Percentiles rank a stretch among this genome's conserved stretches.
Evolutionary conservation across 441 rosid genomes (phyloP).

Genomic region (Aquilaria agallochum): DNA sequence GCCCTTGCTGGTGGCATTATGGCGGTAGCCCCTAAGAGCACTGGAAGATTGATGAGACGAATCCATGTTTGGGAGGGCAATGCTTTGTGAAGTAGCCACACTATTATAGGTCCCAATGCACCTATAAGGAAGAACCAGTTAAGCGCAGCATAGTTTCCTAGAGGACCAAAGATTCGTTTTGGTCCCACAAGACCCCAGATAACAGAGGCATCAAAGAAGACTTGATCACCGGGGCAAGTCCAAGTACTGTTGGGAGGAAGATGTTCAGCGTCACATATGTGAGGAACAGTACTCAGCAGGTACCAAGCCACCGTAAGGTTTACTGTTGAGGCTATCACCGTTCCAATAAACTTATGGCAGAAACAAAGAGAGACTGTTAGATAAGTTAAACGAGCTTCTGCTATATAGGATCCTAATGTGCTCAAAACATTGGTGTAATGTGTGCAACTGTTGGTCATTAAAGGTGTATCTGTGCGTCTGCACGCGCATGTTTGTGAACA

Average conservation of each 20-base stretch:
- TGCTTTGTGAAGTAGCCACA: constrained; percentile 59
- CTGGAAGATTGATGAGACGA: constrained; percentile 60
- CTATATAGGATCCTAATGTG: not conserved
- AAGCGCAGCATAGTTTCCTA: constrained; percentile 58
- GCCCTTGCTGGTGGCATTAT: constrained; percentile 77
- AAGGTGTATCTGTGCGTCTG: no score
- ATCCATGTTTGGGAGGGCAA: constrained; percentile 68
- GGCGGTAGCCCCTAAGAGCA: constrained; percentile 60
- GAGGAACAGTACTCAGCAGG: constrained; percentile 43
- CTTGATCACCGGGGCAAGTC: constrained; percentile 75
- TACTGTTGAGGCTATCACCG: constrained; percentile 68
- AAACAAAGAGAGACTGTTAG: constrained; percentile 3
- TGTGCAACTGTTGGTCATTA: not conserved
- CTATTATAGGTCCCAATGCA: constrained; percentile 47
- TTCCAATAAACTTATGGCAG: constrained; percentile 43
- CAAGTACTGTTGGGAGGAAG: constrained; percentile 78
- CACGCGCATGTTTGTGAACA: no score
- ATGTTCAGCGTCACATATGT: constrained; percentile 58
- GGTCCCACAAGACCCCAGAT: constrained; percentile 93
- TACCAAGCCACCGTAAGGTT: constrained; percentile 72
- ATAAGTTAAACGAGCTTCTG: not conserved
- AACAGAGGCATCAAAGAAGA: constrained; percentile 83
- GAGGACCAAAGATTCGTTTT: constrained; percentile 52
- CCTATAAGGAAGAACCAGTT: constrained; percentile 91
- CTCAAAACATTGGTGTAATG: no score